These are phyloP conservation scores for Sporothrix curviconia DNA, from an alignment of 2,329 filamentous ascomycete species.

Conservation along the genomic window DNA sequence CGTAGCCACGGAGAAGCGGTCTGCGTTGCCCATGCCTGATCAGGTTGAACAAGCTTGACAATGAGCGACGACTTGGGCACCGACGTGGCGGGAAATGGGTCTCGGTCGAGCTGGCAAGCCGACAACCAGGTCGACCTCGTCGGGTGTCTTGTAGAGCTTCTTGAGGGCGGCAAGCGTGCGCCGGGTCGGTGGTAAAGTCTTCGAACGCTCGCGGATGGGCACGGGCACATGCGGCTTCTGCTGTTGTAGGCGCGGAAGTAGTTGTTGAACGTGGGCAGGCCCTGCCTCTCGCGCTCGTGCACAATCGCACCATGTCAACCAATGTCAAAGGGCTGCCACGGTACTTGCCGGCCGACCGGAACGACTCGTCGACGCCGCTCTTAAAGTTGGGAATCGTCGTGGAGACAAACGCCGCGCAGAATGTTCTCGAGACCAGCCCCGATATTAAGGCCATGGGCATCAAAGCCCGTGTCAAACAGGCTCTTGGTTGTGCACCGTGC, in stretches of 20 bases:
- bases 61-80: conserved; percentile 17
- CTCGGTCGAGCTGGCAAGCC: conserved; percentile 20
- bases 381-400: conserved; percentile 19
- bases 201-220: conserved; percentile 13
- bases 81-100: conserved; percentile 15
- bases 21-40: conserved; percentile 19
- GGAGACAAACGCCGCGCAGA: conserved; percentile 13
- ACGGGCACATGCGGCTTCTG: conserved; percentile 13
- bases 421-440: conserved; percentile 19
- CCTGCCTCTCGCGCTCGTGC: conserved; percentile 19
- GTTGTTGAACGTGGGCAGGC: conserved; percentile 18
- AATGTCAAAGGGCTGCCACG: conserved; percentile 17
- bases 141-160: conserved; percentile 15
- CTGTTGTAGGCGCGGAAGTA: conserved; percentile 19
- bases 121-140: conserved; percentile 19
- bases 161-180: conserved; percentile 10
- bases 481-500: conserved; percentile 15
- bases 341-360: conserved; percentile 17
- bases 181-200: conserved; percentile 16
- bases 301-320: conserved; percentile 18
- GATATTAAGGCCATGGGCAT: conserved; percentile 16
- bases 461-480: conserved; percentile 17
- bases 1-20: conserved; percentile 19
- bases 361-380: conserved; percentile 17
- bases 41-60: conserved; percentile 19